A percentile compares a stretch with the other conserved stretches of the same genome.
Conservation (phyloP, 2,329 filamentous ascomycete species). For the Exophiala sideris region DNA sequence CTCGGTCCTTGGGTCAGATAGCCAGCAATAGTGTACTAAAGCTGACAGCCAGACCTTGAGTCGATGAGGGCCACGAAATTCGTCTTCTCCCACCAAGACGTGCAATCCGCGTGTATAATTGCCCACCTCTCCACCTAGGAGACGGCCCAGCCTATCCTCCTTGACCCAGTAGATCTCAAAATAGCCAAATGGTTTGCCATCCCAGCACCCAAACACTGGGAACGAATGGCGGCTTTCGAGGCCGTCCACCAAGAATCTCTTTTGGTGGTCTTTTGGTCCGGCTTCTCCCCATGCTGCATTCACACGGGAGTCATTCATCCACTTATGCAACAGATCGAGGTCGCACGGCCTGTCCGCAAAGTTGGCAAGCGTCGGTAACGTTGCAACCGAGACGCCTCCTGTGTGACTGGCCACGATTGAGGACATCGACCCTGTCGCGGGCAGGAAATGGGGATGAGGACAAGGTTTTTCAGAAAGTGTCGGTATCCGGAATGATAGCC, state of each 20-base stretch:
- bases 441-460: conserved; percentile 64
- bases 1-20: conserved; percentile 75
- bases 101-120: conserved; percentile 90
- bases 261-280: conserved; percentile 55
- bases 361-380: conserved; percentile 36
- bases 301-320: conserved; percentile 86
- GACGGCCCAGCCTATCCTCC: conserved; percentile 73
- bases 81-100: conserved; percentile 85
- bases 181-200: conserved; percentile 91
- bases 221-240: conserved; percentile 73
- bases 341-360: conserved; percentile 54
- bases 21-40: conserved; percentile 80
- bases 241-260: conserved; percentile 64
- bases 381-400: conserved; percentile 29
- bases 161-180: conserved; percentile 99
- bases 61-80: conserved; percentile 74
- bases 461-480: conserved; percentile 57
- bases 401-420: conserved; percentile 26
- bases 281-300: conserved; percentile 77
- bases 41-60: conserved; percentile 80
- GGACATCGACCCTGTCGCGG: conserved; percentile 39
- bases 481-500: conserved; percentile 83
- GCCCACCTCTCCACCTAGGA: conserved; percentile 61
- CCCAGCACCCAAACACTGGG: conserved; percentile 89
- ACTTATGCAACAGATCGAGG: conserved; percentile 70